phyloP scores from a whole-genome alignment of 225 moss, liverwort and hornwort species.

The Anthoceros angustus region DNA sequence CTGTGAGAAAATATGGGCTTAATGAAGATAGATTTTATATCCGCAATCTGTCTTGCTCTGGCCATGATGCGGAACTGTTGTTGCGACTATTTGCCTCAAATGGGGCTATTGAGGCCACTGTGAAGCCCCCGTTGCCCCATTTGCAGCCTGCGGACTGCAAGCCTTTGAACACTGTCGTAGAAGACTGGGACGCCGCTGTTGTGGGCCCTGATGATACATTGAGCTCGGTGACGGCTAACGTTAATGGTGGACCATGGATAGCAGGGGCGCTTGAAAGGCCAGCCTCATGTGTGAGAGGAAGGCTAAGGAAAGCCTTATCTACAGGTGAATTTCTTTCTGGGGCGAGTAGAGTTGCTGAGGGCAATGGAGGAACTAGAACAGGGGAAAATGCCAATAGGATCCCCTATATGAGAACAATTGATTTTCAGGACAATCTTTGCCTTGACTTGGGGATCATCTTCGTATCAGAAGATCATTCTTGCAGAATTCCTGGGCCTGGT shows the following conservation, averaged over 20 bases:
- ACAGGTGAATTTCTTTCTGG: conserved; percentile 29
- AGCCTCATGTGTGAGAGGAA: conserved; percentile 8
- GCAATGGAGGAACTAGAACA: no score
- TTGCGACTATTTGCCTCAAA: conserved; percentile 61
- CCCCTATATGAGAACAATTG: conserved; percentile 1
- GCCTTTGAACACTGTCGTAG: background rate
- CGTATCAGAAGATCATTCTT: conserved; percentile 24
- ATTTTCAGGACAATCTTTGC: conserved; percentile 33
- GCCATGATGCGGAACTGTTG: conserved; percentile 54
- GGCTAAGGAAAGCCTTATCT: conserved; percentile 26
- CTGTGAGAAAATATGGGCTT: conserved; percentile 57
- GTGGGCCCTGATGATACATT: no score
- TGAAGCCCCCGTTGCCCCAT: conserved; percentile 31
- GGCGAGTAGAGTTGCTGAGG: conserved; percentile 14
- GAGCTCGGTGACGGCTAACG: no score
- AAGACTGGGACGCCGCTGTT: no score
- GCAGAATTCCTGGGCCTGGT: background rate
- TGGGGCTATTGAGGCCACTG: conserved; percentile 36
- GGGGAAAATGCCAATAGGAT: no score
- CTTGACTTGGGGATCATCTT: conserved; percentile 64
- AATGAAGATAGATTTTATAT: conserved; percentile 63
- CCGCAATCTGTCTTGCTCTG: conserved; percentile 59
- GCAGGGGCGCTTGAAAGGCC: background rate
- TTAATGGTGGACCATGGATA: background rate
- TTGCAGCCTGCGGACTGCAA: conserved; percentile 11